Base-by-base conservation (phyloP, 768 basidiomycete genomes). In the Termitomyces sp. region DNA sequence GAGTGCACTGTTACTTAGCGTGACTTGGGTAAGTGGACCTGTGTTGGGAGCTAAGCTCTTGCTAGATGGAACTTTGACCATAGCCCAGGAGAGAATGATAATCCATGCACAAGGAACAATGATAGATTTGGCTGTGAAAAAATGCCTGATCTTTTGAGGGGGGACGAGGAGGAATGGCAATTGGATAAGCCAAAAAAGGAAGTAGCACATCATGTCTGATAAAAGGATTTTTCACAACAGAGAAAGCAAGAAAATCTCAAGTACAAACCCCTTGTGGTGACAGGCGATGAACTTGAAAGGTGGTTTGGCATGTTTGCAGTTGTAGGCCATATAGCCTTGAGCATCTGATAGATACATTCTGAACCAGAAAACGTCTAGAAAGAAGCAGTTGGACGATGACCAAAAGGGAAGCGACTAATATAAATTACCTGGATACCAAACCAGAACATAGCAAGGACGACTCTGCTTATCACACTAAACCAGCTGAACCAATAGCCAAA, bases 401-500 rank as follows among this genome's bases (percentile, higher is more conserved):
- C 4, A 5, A 50, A 43, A 23, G 41, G n/a, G 4, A 43, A 43
- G 9, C 47, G 12, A 35, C 26, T 5, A 44, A 58, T 40, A 47
- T 62, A n/a, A 40, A n/a, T 20, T 50, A 84, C 86, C 77, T 87
- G 87, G 18, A 89, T 80, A 6, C 84, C 85, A 61, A 89, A 89
- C 89, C 92, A 94, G 70, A 93, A 89, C 80, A 92, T 82, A 40
- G 88, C 79, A 23, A 94, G 80, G 23, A 91, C 73, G 43, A 86
- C 81, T 23, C 91, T 83, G 63, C 88, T 91, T 59, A 93, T 69
- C 50, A 95, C 88, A 59, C 83, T 85, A 70, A 93, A 93, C 72
- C 92, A 94, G 68, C 90, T 89, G 66, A 94, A 82, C 85, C 89
- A 94, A 74, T 93, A 94, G 2, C 93, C 93, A 64, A 94, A 91